phyloP scores from a whole-genome alignment of 2,329 filamentous ascomycete genomes.

The Pseudopyrenochaeta lycopersici region DNA sequence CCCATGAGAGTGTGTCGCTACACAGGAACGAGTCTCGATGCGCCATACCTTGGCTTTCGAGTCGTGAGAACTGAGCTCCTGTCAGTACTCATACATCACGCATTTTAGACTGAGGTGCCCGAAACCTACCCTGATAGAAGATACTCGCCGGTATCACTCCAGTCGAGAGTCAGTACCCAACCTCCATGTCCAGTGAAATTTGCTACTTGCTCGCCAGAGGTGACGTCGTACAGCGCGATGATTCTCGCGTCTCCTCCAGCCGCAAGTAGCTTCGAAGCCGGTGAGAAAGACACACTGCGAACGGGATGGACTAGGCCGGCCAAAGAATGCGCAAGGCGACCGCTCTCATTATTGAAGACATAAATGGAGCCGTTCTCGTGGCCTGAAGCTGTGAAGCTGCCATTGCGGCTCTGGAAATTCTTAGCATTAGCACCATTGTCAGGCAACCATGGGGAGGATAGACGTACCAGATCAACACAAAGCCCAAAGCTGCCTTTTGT shows the following conservation, averaged over 20 bases:
- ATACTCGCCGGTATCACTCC: constrained; percentile 93
- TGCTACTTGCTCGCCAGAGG: constrained; percentile 89
- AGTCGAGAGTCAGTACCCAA: constrained; percentile 92
- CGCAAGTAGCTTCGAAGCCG: constrained; percentile 82
- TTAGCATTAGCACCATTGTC: constrained; percentile 2
- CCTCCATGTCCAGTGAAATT: constrained; percentile 81
- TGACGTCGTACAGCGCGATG: constrained; percentile 91
- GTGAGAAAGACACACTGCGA: constrained; percentile 86
- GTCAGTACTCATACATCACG: not conserved
- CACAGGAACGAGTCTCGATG: constrained; percentile 81
- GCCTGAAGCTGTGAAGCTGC: constrained; percentile 86
- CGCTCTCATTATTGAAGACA: constrained; percentile 92
- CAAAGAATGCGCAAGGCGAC: constrained; percentile 84
- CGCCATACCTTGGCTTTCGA: constrained; percentile 98
- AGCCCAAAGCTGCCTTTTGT: constrained; percentile 93
- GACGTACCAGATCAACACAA: constrained; percentile 77
- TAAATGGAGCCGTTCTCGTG: constrained; percentile 93
- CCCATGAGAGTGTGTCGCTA: constrained; percentile 92
- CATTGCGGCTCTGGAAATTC: constrained; percentile 68
- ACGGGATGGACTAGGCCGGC: constrained; percentile 88
- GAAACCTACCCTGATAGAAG: constrained; percentile 76
- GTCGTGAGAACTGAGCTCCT: constrained; percentile 71
- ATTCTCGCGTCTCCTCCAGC: constrained; percentile 89
- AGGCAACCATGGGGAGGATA: not conserved
- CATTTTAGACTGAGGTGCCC: no score